Percentiles rank a stretch among this genome's conserved stretches.
phyloP scores from a whole-genome alignment of 257 asterid genomes.

The Paulownia fortunei region DNA sequence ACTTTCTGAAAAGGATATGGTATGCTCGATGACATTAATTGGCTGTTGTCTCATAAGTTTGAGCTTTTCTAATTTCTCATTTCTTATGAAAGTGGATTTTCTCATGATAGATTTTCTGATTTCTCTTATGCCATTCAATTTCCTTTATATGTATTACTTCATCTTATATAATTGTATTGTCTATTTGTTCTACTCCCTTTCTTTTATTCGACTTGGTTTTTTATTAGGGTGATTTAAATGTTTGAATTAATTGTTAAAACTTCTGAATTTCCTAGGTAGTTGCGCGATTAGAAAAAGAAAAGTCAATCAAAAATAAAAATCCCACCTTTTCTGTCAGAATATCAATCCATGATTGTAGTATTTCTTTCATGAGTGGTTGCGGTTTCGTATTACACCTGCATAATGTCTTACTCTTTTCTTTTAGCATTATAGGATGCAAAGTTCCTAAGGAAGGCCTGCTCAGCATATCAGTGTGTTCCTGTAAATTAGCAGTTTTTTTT shows the following conservation, averaged over 20 bases:
- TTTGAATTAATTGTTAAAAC: background rate
- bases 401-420: too few species aligned
- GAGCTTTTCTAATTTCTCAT: constrained; percentile 1
- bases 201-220: background rate
- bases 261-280: background rate
- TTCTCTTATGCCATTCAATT: background rate
- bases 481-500: background rate
- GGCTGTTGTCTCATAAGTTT: background rate
- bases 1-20: constrained; percentile 51
- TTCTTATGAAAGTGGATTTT: background rate
- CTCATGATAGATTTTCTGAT: background rate
- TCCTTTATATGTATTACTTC: background rate
- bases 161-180: background rate
- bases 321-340: too few species aligned
- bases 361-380: too few species aligned
- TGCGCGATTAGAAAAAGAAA: background rate
- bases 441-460: background rate
- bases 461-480: background rate
- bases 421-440: background rate
- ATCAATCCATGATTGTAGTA: too few species aligned
- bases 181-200: background rate
- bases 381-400: too few species aligned
- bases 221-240: background rate
- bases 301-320: background rate
- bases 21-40: constrained; percentile 28